Conservation (phyloP, 1,284 basidiomycete genomes). For the Cerrena zonata region DNA sequence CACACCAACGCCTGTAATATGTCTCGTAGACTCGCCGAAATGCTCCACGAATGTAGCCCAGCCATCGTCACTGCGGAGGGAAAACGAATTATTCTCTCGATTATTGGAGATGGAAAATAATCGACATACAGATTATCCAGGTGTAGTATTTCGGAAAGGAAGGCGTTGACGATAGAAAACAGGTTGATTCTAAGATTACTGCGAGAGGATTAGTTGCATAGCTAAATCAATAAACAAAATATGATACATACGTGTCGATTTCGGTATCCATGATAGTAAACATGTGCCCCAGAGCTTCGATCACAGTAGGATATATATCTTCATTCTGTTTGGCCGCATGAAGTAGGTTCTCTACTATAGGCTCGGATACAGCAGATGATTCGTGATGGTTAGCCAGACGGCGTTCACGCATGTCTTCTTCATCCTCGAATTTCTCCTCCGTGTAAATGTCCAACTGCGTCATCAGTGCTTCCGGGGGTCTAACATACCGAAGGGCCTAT, state of each 20-base stretch:
- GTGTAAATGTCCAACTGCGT: constrained; percentile 77
- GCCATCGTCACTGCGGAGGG: constrained; percentile 45
- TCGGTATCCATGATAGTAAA: constrained; percentile 54
- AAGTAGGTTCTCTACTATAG: constrained; percentile 51
- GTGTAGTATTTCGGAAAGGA: constrained; percentile 58
- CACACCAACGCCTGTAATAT: constrained; percentile 63
- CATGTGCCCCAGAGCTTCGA: constrained; percentile 52
- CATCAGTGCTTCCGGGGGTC: constrained; percentile 68
- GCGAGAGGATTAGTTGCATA: constrained; percentile 1
- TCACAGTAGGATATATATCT: constrained; percentile 49
- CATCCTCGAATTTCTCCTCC: constrained; percentile 86
- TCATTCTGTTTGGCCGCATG: constrained; percentile 52
- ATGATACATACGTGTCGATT: constrained; percentile 52
- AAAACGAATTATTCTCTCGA: not conserved
- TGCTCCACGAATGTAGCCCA: constrained; percentile 61
- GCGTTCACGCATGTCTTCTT: constrained; percentile 72
- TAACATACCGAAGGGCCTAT: constrained; percentile 68
- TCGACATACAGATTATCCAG: constrained; percentile 57
- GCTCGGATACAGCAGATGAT: constrained; percentile 43
- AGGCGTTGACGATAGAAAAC: constrained; percentile 58
- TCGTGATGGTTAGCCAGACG: constrained; percentile 37
- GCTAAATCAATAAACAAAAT: not conserved
- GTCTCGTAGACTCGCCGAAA: constrained; percentile 59
- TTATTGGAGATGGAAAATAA: not conserved
- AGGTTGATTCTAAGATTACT: constrained; percentile 62